phyloP scores from a whole-genome alignment of 2,329 filamentous ascomycete species.

The Neodidymelliopsis sp. region DNA sequence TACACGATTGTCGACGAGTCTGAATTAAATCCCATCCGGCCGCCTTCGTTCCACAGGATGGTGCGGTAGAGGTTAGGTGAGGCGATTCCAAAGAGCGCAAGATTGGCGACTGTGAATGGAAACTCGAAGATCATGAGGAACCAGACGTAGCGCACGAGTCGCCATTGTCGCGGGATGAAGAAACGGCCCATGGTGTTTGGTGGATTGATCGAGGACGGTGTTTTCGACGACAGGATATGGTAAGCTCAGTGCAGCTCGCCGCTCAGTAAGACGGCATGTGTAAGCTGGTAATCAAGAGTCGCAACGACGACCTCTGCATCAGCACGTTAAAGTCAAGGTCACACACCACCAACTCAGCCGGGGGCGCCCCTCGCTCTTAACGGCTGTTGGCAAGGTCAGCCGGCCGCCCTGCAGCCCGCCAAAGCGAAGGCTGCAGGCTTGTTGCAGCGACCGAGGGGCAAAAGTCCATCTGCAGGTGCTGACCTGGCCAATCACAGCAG shows the following conservation, averaged over 20 bases:
- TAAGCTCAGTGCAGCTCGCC: too few species aligned
- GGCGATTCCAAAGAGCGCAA: slow-evolving; percentile 76
- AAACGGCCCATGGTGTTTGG: slow-evolving; percentile 45
- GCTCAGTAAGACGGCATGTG: slow-evolving; percentile 17
- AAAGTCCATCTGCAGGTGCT: slow-evolving; percentile 38
- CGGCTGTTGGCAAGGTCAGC: slow-evolving; percentile 26
- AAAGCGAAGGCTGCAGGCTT: slow-evolving; percentile 18
- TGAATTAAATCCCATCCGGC: slow-evolving; percentile 75
- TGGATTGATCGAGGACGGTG: too few species aligned
- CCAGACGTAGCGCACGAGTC: slow-evolving; percentile 59
- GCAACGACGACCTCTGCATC: slow-evolving; percentile 15
- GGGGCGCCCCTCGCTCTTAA: slow-evolving; percentile 37
- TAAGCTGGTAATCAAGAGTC: slow-evolving; percentile 7
- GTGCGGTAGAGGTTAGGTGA: slow-evolving; percentile 77
- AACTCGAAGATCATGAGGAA: slow-evolving; percentile 72
- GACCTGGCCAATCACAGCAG: too few species aligned
- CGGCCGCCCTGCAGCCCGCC: slow-evolving; percentile 23
- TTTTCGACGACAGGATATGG: too few species aligned
- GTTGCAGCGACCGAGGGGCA: slow-evolving; percentile 27
- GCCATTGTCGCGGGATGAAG: slow-evolving; percentile 64
- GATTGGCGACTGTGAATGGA: slow-evolving; percentile 66
- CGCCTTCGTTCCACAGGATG: slow-evolving; percentile 76
- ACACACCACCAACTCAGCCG: slow-evolving; percentile 6
- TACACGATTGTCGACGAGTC: slow-evolving; percentile 74
- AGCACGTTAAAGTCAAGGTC: slow-evolving; percentile 22